Conservation (phyloP, 495 filamentous ascomycete species). For the Chaetomidium leptoderma region DNA sequence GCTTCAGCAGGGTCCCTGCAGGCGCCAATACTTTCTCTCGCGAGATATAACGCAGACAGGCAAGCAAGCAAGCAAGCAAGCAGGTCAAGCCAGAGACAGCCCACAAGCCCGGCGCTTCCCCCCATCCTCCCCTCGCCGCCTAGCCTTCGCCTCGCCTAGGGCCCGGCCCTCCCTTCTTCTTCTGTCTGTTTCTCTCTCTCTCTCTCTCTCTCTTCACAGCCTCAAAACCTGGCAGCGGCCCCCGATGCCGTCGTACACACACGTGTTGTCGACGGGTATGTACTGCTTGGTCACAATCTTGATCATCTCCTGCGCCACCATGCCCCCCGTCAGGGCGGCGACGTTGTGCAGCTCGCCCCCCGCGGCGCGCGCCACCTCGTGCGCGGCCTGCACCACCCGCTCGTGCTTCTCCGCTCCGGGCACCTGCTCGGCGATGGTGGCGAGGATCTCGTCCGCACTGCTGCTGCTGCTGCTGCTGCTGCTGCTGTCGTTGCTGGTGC, state of each 20-base stretch:
- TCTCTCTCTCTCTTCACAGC: constrained; percentile 31
- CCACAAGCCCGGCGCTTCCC: not conserved
- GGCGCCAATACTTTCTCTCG: not conserved
- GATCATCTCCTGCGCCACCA: constrained; percentile 92
- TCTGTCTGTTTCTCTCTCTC: constrained; percentile 4
- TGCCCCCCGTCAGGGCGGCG: constrained; percentile 80
- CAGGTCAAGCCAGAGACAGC: not conserved
- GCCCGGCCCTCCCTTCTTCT: not conserved
- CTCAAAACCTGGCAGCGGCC: constrained; percentile 72
- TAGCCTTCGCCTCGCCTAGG: not conserved
- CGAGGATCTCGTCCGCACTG: constrained; percentile 36
- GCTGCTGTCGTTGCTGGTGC: constrained; percentile 32
- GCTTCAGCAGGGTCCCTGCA: constrained; percentile 7
- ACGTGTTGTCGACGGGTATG: constrained; percentile 88
- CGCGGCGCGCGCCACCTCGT: constrained; percentile 68
- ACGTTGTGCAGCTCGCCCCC: constrained; percentile 93
- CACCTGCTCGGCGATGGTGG: constrained; percentile 37
- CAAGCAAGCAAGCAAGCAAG: not conserved
- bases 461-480: not conserved
- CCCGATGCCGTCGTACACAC: constrained; percentile 83
- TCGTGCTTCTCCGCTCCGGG: constrained; percentile 44
- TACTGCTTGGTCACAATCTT: constrained; percentile 97
- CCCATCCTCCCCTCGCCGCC: too few relatives aligned
- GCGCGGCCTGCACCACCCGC: constrained; percentile 50
- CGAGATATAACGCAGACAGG: not conserved